Evolutionary conservation across 768 basidiomycete genomes (phyloP), one percentile per base, ranked within the genome.

Genomic region (Leccinum barrowsii): DNA sequence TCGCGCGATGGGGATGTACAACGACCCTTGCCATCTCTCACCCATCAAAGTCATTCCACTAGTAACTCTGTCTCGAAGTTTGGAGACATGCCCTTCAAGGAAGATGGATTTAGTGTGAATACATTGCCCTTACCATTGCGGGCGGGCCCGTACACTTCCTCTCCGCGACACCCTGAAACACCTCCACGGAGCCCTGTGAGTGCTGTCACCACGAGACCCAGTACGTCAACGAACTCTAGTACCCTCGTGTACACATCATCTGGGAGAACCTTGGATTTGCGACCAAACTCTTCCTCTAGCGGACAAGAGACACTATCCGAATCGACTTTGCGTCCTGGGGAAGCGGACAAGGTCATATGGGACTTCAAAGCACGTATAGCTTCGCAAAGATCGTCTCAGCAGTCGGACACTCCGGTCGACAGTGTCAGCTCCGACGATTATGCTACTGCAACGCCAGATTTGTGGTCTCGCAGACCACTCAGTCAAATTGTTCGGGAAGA

Each of bases 131-230:
- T 55, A 37, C 66, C 73, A 17, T 44, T 73, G 52, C 71, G 71
- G 28, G 52, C 69, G 19, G 71, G 71, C 17, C 63, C 54, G n/a
- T 74, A 74, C 52, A 13, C 57, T 57, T 55, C 66, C 12, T 54
- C 64, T 22, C 51, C 42, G 28, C 70, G 72, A 48, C 55, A 63
- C 17, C 74, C 77, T 26, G 82, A 85, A 58, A 76, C 76, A 6
- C 84, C 87, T 26, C 85, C 86, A 50, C 82, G 81, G 37, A 89
- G 87, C 50, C 88, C 88, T 11, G 75, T 82, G 54, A 85, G 80
- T 60, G 79, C 82, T 44, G 72, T 73, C 46, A 80, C 79, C 54
- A 81, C 79, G 7, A 73, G 75, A 28, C 71, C 73, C 52, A 63
- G 68, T n/a, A 62, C 74, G 13, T 74, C 74, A 37, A 67, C 78